phyloP scores from a whole-genome alignment of 108 stramenopile species.

The Bacterosira constricta region DNA sequence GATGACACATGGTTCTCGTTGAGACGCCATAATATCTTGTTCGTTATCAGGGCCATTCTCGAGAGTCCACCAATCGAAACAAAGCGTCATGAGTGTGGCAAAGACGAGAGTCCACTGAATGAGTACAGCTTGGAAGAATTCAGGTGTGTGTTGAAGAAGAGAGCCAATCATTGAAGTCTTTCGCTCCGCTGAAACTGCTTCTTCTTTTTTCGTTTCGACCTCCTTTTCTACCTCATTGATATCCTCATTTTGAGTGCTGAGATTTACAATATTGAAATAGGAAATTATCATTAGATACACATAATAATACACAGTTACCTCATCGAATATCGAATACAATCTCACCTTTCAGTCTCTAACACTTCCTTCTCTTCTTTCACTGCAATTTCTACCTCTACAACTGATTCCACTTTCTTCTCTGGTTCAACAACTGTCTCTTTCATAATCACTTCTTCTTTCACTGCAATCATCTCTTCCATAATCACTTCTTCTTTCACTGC shows the following conservation, averaged over 20 bases:
- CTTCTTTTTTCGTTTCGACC: background rate
- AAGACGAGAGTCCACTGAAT: constrained; percentile 22
- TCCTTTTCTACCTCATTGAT: no score
- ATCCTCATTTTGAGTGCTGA: no score
- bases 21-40: no score
- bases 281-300: no score
- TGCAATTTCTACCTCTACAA: constrained; percentile 1
- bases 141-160: background rate
- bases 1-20: constrained; percentile 17
- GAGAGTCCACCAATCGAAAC: constrained; percentile 21
- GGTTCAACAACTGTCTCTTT: constrained; percentile 9
- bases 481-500: background rate
- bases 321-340: background rate
- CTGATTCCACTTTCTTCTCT: background rate
- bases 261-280: no score
- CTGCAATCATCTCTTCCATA: constrained; percentile 7
- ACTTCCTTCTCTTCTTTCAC: background rate
- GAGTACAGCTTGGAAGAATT: constrained; percentile 15
- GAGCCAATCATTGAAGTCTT: background rate
- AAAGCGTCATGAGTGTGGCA: constrained; percentile 23
- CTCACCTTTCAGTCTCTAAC: background rate
- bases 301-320: no score
- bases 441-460: background rate
- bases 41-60: background rate
- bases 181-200: background rate